phyloP scores from a whole-genome alignment of 2,329 filamentous ascomycete species.

The Alternaria burnsii region DNA sequence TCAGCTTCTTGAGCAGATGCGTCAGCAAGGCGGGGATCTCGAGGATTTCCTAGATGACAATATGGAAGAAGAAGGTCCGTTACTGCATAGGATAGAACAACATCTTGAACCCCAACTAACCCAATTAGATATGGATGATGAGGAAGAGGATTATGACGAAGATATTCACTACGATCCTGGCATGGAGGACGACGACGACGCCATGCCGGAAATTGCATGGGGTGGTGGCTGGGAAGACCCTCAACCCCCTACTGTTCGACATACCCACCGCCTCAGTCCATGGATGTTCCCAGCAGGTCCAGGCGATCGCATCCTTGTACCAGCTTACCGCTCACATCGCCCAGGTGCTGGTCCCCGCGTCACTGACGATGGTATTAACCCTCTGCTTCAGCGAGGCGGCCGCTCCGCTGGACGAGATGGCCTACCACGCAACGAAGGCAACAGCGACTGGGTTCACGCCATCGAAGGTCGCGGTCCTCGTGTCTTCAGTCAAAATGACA shows the following conservation, averaged over 20 bases:
- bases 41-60: conserved; percentile 66
- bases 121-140: conserved; percentile 61
- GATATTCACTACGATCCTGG: conserved; percentile 67
- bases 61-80: conserved; percentile 68
- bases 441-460: conserved; percentile 63
- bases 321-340: conserved; percentile 63
- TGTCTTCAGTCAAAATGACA: conserved; percentile 55
- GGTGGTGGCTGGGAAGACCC: conserved; percentile 63
- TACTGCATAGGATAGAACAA: conserved; percentile 7
- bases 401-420: conserved; percentile 40
- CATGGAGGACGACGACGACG: conserved; percentile 58
- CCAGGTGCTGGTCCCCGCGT: conserved; percentile 63
- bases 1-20: conserved; percentile 49
- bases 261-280: conserved; percentile 60
- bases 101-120: conserved; percentile 44
- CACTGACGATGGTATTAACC: conserved; percentile 85
- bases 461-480: conserved; percentile 59
- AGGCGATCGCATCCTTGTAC: conserved; percentile 53
- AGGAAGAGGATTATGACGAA: conserved; percentile 74
- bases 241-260: conserved; percentile 58
- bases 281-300: conserved; percentile 68
- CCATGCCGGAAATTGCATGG: conserved; percentile 54
- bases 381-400: conserved; percentile 75
- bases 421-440: conserved; percentile 48
- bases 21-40: conserved; percentile 54